Evolutionary conservation across 2,329 filamentous ascomycete species (phyloP).

Genomic region (Cercospora berteroae): DNA sequence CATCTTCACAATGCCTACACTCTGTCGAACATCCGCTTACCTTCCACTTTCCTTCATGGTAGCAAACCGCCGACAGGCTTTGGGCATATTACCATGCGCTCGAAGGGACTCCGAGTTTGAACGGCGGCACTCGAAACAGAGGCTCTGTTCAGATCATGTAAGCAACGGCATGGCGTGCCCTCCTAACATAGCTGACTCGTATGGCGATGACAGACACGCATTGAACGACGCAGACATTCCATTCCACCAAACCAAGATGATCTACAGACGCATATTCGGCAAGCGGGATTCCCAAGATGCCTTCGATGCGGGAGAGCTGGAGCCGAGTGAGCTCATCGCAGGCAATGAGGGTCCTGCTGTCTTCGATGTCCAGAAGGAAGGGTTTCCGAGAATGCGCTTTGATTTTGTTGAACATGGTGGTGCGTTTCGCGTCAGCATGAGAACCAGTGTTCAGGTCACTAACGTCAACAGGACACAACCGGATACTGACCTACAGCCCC

Average conservation of each 20-base stretch:
- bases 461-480: constrained; percentile 61
- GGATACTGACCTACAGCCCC: constrained; percentile 63
- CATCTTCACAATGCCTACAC: background rate
- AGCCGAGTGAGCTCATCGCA: constrained; percentile 32
- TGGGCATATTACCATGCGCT: constrained; percentile 59
- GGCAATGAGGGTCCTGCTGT: constrained; percentile 31
- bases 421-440: constrained; percentile 20
- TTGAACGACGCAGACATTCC: constrained; percentile 80
- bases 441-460: background rate
- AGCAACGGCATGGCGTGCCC: background rate
- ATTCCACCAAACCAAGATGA: constrained; percentile 63
- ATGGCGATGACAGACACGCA: constrained; percentile 57
- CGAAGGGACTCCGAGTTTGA: constrained; percentile 36
- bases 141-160: constrained; percentile 62
- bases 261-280: constrained; percentile 61
- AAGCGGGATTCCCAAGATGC: constrained; percentile 41
- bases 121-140: constrained; percentile 40
- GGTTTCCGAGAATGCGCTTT: constrained; percentile 39
- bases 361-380: constrained; percentile 24
- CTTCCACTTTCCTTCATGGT: background rate
- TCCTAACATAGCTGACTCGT: background rate
- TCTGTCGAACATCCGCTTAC: background rate
- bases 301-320: constrained; percentile 34
- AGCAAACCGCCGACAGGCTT: constrained; percentile 67
- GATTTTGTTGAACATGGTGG: constrained; percentile 48